phyloP scores from a whole-genome alignment of 352 stramenopile species.

The Phytophthora pisi region DNA sequence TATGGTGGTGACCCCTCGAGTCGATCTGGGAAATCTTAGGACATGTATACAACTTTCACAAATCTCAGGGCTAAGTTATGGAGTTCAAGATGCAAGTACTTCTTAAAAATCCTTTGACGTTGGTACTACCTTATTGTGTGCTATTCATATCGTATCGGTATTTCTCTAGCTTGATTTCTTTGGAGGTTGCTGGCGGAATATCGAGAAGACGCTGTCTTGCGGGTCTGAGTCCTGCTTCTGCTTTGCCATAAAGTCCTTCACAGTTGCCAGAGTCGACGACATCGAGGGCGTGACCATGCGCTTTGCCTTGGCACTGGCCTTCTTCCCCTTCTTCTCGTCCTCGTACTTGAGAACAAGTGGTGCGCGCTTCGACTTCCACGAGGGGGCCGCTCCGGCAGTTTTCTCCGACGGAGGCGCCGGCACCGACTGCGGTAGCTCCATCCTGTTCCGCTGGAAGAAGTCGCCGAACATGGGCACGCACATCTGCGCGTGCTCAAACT shows the following conservation, averaged over 20 bases:
- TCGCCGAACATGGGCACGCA: conserved; percentile 61
- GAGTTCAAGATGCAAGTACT: too few species aligned
- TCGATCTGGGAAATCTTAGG: background rate
- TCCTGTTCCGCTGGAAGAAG: conserved; percentile 70
- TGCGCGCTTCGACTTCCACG: conserved; percentile 19
- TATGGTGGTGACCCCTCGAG: background rate
- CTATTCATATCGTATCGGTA: background rate
- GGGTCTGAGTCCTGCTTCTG: conserved; percentile 27
- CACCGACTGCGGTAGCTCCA: conserved; percentile 43
- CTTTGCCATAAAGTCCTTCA: conserved; percentile 38
- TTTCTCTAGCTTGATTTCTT: conserved; percentile 27
- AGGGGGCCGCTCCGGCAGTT: conserved; percentile 1
- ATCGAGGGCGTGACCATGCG: conserved; percentile 17
- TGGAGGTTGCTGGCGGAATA: conserved; percentile 25
- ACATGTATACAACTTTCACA: too few species aligned
- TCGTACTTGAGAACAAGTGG: conserved; percentile 44
- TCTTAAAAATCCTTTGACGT: too few species aligned
- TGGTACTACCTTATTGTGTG: background rate
- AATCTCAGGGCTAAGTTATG: too few species aligned
- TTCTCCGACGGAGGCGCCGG: conserved; percentile 11
- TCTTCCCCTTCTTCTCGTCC: conserved; percentile 31
- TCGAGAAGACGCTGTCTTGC: conserved; percentile 32
- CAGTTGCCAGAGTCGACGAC: conserved; percentile 33
- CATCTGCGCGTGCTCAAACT: conserved; percentile 72
- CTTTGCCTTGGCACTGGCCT: conserved; percentile 18